phyloP scores from a whole-genome alignment of 495 filamentous ascomycete genomes.

The Podospora sp. region DNA sequence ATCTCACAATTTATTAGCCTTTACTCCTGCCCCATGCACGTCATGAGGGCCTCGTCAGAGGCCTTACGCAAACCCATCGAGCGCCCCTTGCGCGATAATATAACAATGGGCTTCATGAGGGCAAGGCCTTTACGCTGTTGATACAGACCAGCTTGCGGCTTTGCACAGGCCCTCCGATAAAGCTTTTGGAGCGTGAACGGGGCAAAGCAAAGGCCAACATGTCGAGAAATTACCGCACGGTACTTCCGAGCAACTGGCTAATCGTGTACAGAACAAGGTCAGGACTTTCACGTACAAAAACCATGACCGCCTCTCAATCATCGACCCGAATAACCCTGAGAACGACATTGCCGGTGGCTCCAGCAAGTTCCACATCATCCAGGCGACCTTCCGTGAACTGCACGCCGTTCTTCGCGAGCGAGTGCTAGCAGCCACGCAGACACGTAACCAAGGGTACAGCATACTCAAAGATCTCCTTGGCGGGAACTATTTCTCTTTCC shows the following conservation, averaged over 20 bases:
- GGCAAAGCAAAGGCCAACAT: too few species aligned
- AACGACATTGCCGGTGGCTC: constrained; percentile 91
- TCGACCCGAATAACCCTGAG: constrained; percentile 79
- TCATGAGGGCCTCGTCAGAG: too few species aligned
- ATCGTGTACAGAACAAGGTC: constrained; percentile 35
- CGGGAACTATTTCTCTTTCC: constrained; percentile 72
- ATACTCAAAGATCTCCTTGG: constrained; percentile 67
- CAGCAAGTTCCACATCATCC: constrained; percentile 61
- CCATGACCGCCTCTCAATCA: constrained; percentile 66
- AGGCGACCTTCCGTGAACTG: constrained; percentile 65
- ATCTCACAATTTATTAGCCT: too few species aligned
- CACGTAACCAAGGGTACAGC: constrained; percentile 46
- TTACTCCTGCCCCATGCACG: too few species aligned
- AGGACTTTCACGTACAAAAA: constrained; percentile 49
- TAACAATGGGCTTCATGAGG: too few species aligned
- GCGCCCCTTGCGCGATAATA: too few species aligned
- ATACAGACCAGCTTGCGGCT: too few species aligned
- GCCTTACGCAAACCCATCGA: too few species aligned
- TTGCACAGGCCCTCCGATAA: too few species aligned
- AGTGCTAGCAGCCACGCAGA: constrained; percentile 47
- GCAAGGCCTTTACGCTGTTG: too few species aligned
- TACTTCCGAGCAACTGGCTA: constrained; percentile 30
- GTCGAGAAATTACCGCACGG: too few species aligned
- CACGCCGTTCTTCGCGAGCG: constrained; percentile 56
- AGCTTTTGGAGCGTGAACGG: too few species aligned